These are phyloP conservation scores for Phytophthora foliorum DNA, from an alignment of 352 stramenopile species.

Conservation along the genomic window DNA sequence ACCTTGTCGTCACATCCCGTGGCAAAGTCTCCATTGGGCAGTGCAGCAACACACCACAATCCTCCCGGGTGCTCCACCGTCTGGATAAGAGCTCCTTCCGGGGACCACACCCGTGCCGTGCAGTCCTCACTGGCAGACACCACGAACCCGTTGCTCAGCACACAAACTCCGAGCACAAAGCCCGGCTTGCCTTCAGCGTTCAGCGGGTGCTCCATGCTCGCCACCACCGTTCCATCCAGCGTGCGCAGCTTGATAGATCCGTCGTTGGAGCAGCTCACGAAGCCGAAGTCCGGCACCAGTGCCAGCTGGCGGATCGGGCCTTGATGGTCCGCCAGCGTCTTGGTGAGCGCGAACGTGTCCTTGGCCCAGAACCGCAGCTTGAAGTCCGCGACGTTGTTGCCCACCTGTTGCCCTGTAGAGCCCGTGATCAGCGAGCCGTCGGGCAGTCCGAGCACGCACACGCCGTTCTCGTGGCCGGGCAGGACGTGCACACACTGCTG, in stretches of 20 bases:
- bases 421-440: conserved; percentile 78
- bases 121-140: conserved; percentile 89
- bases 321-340: conserved; percentile 70
- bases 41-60: conserved; percentile 85
- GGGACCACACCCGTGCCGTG: conserved; percentile 79
- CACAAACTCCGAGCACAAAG: conserved; percentile 79
- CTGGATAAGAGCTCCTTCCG: conserved; percentile 67
- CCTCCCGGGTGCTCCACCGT: conserved; percentile 87
- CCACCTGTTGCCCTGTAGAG: conserved; percentile 80
- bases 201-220: conserved; percentile 78
- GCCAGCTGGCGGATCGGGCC: conserved; percentile 81
- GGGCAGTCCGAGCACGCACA: conserved; percentile 77
- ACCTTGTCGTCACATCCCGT: conserved; percentile 96
- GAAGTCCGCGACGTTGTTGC: conserved; percentile 82
- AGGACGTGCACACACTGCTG: conserved; percentile 69
- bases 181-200: conserved; percentile 87
- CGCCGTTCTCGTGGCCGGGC: conserved; percentile 80
- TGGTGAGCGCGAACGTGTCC: conserved; percentile 53
- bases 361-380: conserved; percentile 81
- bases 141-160: conserved; percentile 64
- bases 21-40: conserved; percentile 91
- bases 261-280: conserved; percentile 90
- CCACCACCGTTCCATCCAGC: conserved; percentile 66
- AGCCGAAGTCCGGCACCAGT: conserved; percentile 72
- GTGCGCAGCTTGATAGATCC: conserved; percentile 78